Conservation (phyloP, 306 rosid species). For the Vigna hirtella region DNA sequence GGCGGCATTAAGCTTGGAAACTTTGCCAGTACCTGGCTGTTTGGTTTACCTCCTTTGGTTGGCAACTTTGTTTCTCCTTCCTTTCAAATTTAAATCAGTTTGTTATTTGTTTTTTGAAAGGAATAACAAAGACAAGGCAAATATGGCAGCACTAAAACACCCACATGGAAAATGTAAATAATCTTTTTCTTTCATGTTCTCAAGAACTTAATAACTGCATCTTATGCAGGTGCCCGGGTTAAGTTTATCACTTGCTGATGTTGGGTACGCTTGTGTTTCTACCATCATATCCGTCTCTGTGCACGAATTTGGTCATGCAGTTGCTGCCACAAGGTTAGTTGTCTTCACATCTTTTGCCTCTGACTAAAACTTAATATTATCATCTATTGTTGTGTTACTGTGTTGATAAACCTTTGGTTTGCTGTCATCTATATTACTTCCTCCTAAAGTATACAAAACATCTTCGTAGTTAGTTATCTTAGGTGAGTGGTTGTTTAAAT, state of each 20-base stretch:
- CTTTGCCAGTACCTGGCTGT: conserved; percentile 47
- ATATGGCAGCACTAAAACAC: neutral
- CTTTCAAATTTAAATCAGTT: conserved; percentile 12
- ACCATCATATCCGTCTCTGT: conserved; percentile 67
- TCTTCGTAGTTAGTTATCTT: neutral
- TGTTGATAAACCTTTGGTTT: conserved; percentile 12
- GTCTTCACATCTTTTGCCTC: conserved; percentile 16
- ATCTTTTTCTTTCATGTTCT: conserved; percentile 7
- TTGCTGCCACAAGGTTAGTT: conserved; percentile 79
- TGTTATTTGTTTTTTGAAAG: neutral
- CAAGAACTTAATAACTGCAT: conserved; percentile 4
- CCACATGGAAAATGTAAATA: conserved; percentile 22
- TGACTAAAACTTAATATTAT: neutral
- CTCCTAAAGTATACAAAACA: conserved; percentile 1
- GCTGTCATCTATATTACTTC: neutral
- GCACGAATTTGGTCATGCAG: conserved; percentile 89
- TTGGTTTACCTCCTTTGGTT: conserved; percentile 63
- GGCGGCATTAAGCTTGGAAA: conserved; percentile 40
- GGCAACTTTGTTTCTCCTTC: conserved; percentile 20
- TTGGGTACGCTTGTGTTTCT: conserved; percentile 63
- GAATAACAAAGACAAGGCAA: neutral
- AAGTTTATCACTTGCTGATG: conserved; percentile 59
- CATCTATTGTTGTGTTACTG: conserved; percentile 1
- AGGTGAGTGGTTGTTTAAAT: conserved; percentile 19
- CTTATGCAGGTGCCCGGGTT: conserved; percentile 50